Conservation (phyloP, 139 green algal genomes). For the Chlorella sp. region DNA sequence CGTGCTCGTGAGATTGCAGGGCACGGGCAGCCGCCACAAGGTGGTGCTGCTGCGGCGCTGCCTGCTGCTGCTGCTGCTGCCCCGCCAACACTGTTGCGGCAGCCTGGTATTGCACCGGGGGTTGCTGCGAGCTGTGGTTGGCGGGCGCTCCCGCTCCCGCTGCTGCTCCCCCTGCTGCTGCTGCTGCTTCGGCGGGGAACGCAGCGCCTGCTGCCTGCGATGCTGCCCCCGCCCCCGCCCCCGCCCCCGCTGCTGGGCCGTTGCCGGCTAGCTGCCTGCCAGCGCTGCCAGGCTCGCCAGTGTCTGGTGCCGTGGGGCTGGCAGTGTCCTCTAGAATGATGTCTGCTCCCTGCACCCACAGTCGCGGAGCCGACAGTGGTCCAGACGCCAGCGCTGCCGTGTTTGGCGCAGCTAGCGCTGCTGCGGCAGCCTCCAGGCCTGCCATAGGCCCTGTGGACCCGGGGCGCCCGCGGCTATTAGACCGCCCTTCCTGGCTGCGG, state of each 20-base stretch:
- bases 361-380: slow-evolving; percentile 1
- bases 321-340: slow-evolving; percentile 43
- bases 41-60: neutral
- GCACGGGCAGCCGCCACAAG: slow-evolving; percentile 2
- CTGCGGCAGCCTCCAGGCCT: slow-evolving; percentile 7
- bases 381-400: neutral
- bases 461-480: neutral
- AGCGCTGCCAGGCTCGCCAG: neutral
- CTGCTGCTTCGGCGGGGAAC: neutral
- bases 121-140: neutral
- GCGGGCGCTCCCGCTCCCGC: neutral
- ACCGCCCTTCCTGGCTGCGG: neutral
- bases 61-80: slow-evolving; percentile 28
- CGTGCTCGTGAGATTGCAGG: slow-evolving; percentile 14
- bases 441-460: neutral
- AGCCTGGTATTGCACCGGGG: neutral
- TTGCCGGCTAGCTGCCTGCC: neutral
- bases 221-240: neutral
- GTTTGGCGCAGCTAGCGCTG: neutral
- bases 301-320: neutral
- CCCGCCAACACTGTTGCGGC: neutral
- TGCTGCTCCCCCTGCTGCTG: neutral
- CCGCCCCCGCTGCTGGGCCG: neutral
- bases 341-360: slow-evolving; percentile 37
- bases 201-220: neutral